Percentiles rank a stretch among this genome's conserved stretches.
phyloP scores from a whole-genome alignment of 1,284 basidiomycete genomes.

The Phellopilus nigrolimitatus region DNA sequence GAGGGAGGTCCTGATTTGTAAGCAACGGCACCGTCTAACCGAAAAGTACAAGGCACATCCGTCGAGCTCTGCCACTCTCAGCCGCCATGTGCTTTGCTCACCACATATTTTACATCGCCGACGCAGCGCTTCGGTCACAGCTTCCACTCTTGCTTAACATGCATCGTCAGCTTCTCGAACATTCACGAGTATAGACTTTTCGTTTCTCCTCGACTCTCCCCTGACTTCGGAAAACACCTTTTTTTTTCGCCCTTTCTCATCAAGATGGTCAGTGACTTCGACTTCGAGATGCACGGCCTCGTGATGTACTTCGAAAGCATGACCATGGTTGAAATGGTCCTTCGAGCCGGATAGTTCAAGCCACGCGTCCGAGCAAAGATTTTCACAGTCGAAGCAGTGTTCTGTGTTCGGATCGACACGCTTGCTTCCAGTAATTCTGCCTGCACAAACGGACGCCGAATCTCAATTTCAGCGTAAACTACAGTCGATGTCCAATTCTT shows the following conservation, averaged over 20 bases:
- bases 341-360: background rate
- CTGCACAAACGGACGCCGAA: no score
- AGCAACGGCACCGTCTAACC: background rate
- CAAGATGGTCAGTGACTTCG: conserved; percentile 1
- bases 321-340: background rate
- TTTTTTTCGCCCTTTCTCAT: background rate
- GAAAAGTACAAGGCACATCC: conserved; percentile 3
- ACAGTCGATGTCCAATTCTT: no score
- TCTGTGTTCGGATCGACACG: background rate
- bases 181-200: background rate
- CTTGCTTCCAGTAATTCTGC: background rate
- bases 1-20: background rate
- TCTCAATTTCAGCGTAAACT: no score
- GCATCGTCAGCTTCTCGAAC: background rate
- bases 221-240: background rate
- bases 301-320: conserved; percentile 1
- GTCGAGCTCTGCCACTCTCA: background rate
- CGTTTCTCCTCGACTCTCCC: background rate
- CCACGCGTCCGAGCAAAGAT: background rate
- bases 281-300: background rate
- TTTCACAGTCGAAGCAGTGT: background rate
- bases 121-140: background rate
- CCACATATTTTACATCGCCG: conserved; percentile 4
- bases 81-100: conserved; percentile 1
- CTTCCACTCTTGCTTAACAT: background rate